A percentile compares a stretch with the other conserved stretches of the same genome.
These are phyloP conservation scores for Fagopyrum esculentum DNA, from an alignment of 148 eudicot species.

Conservation along the genomic window DNA sequence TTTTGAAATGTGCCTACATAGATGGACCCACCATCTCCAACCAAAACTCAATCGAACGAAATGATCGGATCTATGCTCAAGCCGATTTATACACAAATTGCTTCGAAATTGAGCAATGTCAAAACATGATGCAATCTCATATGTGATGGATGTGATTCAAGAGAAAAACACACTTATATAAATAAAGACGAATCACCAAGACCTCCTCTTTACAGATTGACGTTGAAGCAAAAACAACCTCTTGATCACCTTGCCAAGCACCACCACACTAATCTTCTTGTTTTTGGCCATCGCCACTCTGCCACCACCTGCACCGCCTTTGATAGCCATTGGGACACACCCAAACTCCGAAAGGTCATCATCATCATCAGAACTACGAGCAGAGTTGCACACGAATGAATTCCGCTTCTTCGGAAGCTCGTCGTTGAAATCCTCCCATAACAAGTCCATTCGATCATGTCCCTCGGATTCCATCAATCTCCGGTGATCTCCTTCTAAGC, in stretches of 20 bases:
- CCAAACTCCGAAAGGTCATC: neutral
- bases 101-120: neutral
- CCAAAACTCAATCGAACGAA: neutral
- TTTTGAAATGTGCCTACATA: neutral
- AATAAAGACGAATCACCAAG: neutral
- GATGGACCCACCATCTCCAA: neutral
- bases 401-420: neutral
- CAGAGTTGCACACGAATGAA: neutral
- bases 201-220: slow-evolving; percentile 10
- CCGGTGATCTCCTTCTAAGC: neutral
- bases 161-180: neutral
- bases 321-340: neutral
- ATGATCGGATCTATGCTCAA: too few species aligned
- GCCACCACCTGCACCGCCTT: neutral
- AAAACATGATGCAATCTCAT: neutral
- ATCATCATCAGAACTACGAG: neutral
- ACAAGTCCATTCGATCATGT: slow-evolving; percentile 3
- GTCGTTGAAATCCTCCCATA: slow-evolving; percentile 6
- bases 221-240: slow-evolving; percentile 12
- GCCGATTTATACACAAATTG: neutral
- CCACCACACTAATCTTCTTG: slow-evolving; percentile 6
- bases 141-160: too few species aligned
- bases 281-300: neutral
- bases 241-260: slow-evolving; percentile 9
- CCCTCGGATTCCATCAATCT: neutral